Evolutionary conservation across 2,329 filamentous ascomycete species (phyloP), one percentile per base, ranked within the genome.

Genomic region (Apiospora phragmitis): DNA sequence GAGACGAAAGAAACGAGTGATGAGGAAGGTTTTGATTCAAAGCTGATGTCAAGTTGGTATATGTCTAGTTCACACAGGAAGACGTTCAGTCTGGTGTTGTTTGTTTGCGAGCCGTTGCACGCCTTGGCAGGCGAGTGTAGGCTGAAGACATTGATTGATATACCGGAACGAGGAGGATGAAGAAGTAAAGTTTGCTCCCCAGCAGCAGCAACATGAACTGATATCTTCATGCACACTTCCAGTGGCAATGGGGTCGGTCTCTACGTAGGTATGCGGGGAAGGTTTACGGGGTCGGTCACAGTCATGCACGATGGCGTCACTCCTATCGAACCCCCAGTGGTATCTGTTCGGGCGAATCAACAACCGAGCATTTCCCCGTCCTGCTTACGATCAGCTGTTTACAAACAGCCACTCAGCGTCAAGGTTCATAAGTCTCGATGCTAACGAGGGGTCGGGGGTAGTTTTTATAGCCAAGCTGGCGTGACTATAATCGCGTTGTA

Each of bases 221-320:
- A 62, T 32, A 62, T 62, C 32, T 62, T 62, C 29, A 62, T 38
- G 55, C 55, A 62, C 38, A 38, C 32, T 62, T 62, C 55, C 55
- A 62, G 32, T 38, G 55, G n/a, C 26, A 32, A 62, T 38, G 32
- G 55, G 55, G 18, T 59, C 9, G 18, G 55, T 24, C 18, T n/a
- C 55, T 62, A 62, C 55, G 55, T 62, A 62, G 55, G 55, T 38
- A 41, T 32, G 55, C 55, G 55, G 55, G 55, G 55, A 62, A 62
- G 55, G 29, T 62, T 62, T 62, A 62, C 55, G 55, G 55, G 55
- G 55, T 62, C 18, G 55, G 55, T 38, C 55, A 62, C 55, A 62
- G 55, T 62, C 55, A 62, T 62, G 55, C 55, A 62, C 55, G 55
- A 62, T 62, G 55, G 55, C 55, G 55, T 62, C 55, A 62, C 55